Base-by-base conservation (phyloP, 371 early-diverging fungal species). In the Polyrhizophydium stewartii region DNA sequence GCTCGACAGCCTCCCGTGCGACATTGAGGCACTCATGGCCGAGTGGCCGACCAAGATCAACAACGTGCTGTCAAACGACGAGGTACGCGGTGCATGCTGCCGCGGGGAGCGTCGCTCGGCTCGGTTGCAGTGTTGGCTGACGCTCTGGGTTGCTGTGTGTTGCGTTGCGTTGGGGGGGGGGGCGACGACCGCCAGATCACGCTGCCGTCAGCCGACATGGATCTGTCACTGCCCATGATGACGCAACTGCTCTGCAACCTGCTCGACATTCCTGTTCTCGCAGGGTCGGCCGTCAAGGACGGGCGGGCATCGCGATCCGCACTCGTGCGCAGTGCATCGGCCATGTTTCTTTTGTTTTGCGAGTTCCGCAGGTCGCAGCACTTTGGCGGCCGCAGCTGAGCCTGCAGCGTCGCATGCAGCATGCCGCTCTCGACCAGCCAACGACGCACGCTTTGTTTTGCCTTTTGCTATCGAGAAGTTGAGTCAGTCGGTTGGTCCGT, bases 291-390 rank as follows among this genome's bases (percentile, higher is more conserved):
- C 19, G 12, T 12, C 10, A 10, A n/a, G n/a, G n/a, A n/a, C n/a
- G n/a, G n/a, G n/a, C n/a, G n/a, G n/a, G n/a, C n/a, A n/a, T n/a
- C n/a, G n/a, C n/a, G n/a, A n/a, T n/a, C 12, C 40, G 10, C 40
- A 19, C 40, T 40, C 19, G 19, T 40, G 12, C 10, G 10, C 10
- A 19, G 40, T 40, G 12, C 19, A 10, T 40, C 40, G 16, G 16
- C 51, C 51, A 16, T 50, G 25, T 50, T 50, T n/a, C 9, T n/a
- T 10, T 16, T 50, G 16, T 50, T 27, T 25, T 24, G 10, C 24
- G 51, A 50, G 51, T 50, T 50, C n/a, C 31, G 16, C 16, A 24
- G n/a, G 10, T 50, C 51, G n/a, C 51, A 50, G 16, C 51, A 50
- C 31, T 50, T 50, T 50, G 51, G 51, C 9, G 31, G 31, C 31